Percentiles rank a stretch among this genome's conserved stretches.
These are phyloP conservation scores for Brassica juncea DNA, from an alignment of 345 rosid species.

Conservation along the genomic window DNA sequence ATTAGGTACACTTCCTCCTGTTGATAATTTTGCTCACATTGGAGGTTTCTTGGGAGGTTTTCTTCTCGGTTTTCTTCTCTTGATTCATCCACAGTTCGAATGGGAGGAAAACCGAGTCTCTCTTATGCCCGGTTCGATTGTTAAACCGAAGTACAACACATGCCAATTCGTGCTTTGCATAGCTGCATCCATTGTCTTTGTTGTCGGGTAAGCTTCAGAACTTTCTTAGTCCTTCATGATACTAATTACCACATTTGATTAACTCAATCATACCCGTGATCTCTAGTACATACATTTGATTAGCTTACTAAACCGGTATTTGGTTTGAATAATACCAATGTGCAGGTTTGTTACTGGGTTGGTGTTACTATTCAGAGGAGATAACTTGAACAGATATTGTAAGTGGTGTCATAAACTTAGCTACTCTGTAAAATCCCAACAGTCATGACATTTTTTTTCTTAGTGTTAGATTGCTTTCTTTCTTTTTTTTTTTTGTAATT, in stretches of 20 bases:
- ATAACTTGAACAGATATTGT: conserved; percentile 70
- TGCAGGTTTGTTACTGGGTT: conserved; percentile 68
- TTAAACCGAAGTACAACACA: conserved; percentile 66
- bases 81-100: conserved; percentile 77
- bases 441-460: conserved; percentile 48
- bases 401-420: conserved; percentile 95
- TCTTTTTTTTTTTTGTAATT: background rate
- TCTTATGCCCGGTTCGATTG: conserved; percentile 55
- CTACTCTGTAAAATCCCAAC: conserved; percentile 70
- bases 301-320: conserved; percentile 7
- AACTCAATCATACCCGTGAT: background rate
- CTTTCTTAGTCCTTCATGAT: conserved; percentile 1
- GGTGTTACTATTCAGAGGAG: conserved; percentile 79
- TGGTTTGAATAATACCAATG: background rate
- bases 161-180: conserved; percentile 68
- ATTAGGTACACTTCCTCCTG: conserved; percentile 87
- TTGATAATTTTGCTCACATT: conserved; percentile 90
- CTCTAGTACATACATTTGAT: background rate
- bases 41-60: conserved; percentile 80
- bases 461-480: conserved; percentile 3
- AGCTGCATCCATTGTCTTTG: conserved; percentile 49
- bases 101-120: conserved; percentile 56
- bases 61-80: conserved; percentile 64
- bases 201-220: conserved; percentile 60
- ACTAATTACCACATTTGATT: background rate